These are phyloP conservation scores for Fomitopsis palustris DNA, from an alignment of 1,284 basidiomycete genomes.

Conservation along the genomic window DNA sequence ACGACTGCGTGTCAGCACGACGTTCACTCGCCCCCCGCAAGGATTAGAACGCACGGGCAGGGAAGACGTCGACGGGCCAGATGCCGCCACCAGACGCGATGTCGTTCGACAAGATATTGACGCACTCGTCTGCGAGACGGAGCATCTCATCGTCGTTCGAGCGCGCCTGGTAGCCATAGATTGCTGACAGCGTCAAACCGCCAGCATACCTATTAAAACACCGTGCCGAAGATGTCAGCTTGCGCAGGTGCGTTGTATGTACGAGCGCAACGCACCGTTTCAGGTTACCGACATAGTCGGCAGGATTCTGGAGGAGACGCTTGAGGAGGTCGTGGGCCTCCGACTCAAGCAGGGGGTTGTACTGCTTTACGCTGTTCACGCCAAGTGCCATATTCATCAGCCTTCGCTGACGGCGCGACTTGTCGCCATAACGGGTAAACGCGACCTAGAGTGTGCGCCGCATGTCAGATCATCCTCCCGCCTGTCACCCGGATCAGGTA, in stretches of 20 bases:
- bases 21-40: not conserved
- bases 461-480: not conserved
- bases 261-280: conserved; percentile 17
- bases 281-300: conserved; percentile 28
- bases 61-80: conserved; percentile 68
- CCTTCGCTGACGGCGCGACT: conserved; percentile 58
- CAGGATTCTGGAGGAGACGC: conserved; percentile 27
- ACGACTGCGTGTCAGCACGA: not conserved
- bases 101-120: conserved; percentile 53
- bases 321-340: conserved; percentile 38
- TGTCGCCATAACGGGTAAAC: conserved; percentile 63
- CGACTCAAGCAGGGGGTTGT: conserved; percentile 54
- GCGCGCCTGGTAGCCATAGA: conserved; percentile 60
- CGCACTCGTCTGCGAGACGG: conserved; percentile 55
- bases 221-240: not conserved
- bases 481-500: conserved; percentile 6
- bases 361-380: conserved; percentile 45
- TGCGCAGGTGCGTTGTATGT: not conserved
- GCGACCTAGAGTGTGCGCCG: conserved; percentile 41
- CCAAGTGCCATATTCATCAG: conserved; percentile 64
- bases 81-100: conserved; percentile 64
- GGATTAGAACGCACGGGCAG: conserved; percentile 22
- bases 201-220: conserved; percentile 46
- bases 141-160: conserved; percentile 54
- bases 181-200: conserved; percentile 54